These are phyloP conservation scores for Microbotryum saponariae DNA, from an alignment of 1,284 basidiomycete genomes.

Conservation along the genomic window DNA sequence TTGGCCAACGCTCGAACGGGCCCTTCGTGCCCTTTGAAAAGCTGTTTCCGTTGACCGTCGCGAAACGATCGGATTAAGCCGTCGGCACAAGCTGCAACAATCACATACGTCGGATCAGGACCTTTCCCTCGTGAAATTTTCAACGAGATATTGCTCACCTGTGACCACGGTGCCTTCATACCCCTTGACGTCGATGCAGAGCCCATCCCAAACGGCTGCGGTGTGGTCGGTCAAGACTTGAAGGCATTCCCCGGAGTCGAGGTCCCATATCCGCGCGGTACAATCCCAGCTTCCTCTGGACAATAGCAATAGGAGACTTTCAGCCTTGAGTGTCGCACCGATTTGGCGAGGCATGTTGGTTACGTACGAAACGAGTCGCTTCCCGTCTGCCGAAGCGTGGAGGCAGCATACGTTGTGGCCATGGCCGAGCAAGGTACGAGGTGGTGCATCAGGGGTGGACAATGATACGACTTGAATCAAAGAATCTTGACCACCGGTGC, in stretches of 20 bases:
- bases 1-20: slow-evolving; percentile 77
- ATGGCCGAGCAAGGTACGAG: slow-evolving; percentile 55
- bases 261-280: slow-evolving; percentile 80
- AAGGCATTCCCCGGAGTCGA: slow-evolving; percentile 50
- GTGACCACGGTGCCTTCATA: slow-evolving; percentile 44
- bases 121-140: background rate
- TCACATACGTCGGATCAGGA: background rate
- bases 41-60: slow-evolving; percentile 46
- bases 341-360: slow-evolving; percentile 38
- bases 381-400: slow-evolving; percentile 58
- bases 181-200: slow-evolving; percentile 64
- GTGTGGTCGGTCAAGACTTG: slow-evolving; percentile 75
- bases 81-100: slow-evolving; percentile 75
- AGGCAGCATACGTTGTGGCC: slow-evolving; percentile 86
- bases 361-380: slow-evolving; percentile 39
- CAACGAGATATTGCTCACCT: slow-evolving; percentile 34
- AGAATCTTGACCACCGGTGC: slow-evolving; percentile 74
- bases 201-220: slow-evolving; percentile 89
- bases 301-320: slow-evolving; percentile 41
- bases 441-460: slow-evolving; percentile 43
- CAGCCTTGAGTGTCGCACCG: too few species aligned
- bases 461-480: slow-evolving; percentile 59
- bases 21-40: slow-evolving; percentile 77
- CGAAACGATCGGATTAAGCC: slow-evolving; percentile 82
- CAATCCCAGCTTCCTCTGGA: slow-evolving; percentile 95